phyloP scores from a whole-genome alignment of 2,329 filamentous ascomycete species.

The Beauveria brongniartii region DNA sequence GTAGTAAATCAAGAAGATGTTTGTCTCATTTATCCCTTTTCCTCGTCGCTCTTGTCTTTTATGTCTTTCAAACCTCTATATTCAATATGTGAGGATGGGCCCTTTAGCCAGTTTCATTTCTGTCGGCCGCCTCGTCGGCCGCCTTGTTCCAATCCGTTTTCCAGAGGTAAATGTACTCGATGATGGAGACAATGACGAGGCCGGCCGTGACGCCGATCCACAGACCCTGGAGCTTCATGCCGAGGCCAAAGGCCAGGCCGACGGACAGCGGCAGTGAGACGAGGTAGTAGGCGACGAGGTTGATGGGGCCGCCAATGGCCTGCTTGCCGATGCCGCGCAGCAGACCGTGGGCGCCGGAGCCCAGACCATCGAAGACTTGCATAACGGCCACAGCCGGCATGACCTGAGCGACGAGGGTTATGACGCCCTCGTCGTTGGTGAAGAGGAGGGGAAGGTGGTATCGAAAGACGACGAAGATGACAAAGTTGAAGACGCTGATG shows the following conservation, averaged over 20 bases:
- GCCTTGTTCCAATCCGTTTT: slow-evolving; percentile 46
- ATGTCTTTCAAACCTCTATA: neutral
- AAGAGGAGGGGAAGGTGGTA: slow-evolving; percentile 70
- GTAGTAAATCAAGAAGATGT: neutral
- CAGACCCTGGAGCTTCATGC: slow-evolving; percentile 70
- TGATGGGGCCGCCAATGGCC: slow-evolving; percentile 82
- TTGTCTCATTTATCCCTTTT: neutral
- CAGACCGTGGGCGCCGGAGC: slow-evolving; percentile 73
- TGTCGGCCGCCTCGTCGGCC: slow-evolving; percentile 42
- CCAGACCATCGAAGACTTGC: slow-evolving; percentile 80
- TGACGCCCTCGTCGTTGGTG: slow-evolving; percentile 64
- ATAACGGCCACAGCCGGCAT: slow-evolving; percentile 80
- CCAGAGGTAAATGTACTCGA: slow-evolving; percentile 46
- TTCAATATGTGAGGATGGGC: neutral
- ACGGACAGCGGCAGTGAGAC: slow-evolving; percentile 82
- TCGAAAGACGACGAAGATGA: slow-evolving; percentile 59
- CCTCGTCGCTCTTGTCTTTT: neutral
- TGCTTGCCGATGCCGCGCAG: slow-evolving; percentile 83
- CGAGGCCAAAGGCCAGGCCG: slow-evolving; percentile 64
- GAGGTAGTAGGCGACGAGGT: slow-evolving; percentile 77
- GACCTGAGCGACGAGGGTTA: slow-evolving; percentile 57
- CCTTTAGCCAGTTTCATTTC: slow-evolving; percentile 39
- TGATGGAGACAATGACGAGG: slow-evolving; percentile 46
- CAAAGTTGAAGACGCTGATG: slow-evolving; percentile 73
- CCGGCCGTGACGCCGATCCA: slow-evolving; percentile 76